Percentiles rank a stretch among this genome's conserved stretches.
These are phyloP conservation scores for Anisogramma anomala DNA, from an alignment of 2,329 filamentous ascomycete genomes.

Conservation along the genomic window DNA sequence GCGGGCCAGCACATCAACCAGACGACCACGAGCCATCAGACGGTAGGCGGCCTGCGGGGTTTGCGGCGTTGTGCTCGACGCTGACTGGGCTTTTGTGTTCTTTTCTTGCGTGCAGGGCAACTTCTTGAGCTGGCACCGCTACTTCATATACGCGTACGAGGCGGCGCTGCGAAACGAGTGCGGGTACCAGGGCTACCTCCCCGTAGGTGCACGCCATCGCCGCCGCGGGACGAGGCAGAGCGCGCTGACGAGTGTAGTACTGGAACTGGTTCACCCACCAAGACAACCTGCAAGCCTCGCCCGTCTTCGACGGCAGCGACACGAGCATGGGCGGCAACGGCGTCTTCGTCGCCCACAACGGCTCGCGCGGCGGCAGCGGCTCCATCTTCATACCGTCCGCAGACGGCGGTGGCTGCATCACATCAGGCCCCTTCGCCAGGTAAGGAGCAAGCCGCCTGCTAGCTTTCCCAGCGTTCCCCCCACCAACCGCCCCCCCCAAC, in stretches of 20 bases:
- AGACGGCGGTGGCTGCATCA: conserved; percentile 7
- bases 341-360: not conserved
- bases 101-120: too few species aligned
- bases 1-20: conserved; percentile 37
- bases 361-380: not conserved
- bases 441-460: not conserved
- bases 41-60: not conserved
- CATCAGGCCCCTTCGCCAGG: conserved; percentile 3
- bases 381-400: conserved; percentile 3
- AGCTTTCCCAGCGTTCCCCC: too few species aligned
- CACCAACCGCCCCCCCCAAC: too few species aligned
- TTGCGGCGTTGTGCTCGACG: too few species aligned
- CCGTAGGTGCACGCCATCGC: too few species aligned
- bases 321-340: conserved; percentile 6
- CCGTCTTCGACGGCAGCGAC: conserved; percentile 6
- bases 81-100: too few species aligned
- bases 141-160: not conserved
- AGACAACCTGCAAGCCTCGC: not conserved
- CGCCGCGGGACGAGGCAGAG: too few species aligned
- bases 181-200: conserved; percentile 15
- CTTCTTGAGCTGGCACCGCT: not conserved
- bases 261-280: too few species aligned
- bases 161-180: not conserved
- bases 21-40: conserved; percentile 28
- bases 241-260: too few species aligned